These are phyloP conservation scores for Setaria italica DNA, from an alignment of 202 grass and related monocot species.

Conservation along the genomic window DNA sequence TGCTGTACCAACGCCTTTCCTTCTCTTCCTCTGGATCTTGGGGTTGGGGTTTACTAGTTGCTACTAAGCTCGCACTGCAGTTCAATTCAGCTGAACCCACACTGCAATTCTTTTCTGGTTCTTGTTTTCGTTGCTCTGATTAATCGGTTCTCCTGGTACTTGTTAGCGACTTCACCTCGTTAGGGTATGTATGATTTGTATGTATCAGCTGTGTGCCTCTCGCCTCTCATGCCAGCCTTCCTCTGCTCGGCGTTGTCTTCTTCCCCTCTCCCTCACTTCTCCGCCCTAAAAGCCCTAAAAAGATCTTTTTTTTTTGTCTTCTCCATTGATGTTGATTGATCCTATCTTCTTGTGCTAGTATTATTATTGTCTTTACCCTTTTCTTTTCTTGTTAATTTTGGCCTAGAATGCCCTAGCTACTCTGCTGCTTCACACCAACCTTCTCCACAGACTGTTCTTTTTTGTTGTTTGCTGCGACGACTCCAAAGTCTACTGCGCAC, in stretches of 20 bases:
- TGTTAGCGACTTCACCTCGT: background rate
- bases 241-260: background rate
- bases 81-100: background rate
- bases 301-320: background rate
- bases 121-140: background rate
- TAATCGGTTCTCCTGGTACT: background rate
- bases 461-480: slow-evolving; percentile 6
- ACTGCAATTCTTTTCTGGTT: background rate
- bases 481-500: background rate
- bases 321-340: background rate
- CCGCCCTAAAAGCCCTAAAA: background rate
- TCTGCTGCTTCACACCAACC: background rate
- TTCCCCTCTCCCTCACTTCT: background rate
- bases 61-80: background rate
- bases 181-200: background rate
- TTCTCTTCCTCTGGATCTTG: background rate
- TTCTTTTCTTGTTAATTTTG: background rate
- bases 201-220: background rate
- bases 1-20: background rate
- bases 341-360: background rate
- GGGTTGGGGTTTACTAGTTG: background rate
- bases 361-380: background rate
- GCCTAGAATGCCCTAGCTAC: background rate
- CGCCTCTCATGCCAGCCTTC: background rate
- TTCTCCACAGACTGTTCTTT: slow-evolving; percentile 8